Evolutionary conservation across 139 green algal genomes (phyloP).

Genomic region (Micractinium sp.): DNA sequence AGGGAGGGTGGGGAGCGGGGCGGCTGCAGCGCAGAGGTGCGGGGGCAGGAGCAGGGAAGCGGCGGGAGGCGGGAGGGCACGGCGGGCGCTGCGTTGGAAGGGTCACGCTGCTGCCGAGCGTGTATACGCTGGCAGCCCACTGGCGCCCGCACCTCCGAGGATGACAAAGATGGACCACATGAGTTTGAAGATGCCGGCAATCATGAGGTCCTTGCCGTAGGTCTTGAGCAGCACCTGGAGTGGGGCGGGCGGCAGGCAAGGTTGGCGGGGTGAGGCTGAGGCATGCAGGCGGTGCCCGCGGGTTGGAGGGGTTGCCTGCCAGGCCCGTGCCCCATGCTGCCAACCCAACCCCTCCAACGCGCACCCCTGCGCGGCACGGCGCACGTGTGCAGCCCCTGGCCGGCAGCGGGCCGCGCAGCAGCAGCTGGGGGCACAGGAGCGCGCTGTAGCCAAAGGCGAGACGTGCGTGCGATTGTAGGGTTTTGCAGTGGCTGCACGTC

Average conservation of each 20-base stretch:
- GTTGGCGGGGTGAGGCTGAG: neutral
- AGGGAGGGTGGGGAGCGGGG: neutral
- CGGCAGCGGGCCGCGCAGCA: neutral
- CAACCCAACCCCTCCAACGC: neutral
- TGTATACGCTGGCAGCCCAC: too few relatives aligned
- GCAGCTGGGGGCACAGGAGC: too few relatives aligned
- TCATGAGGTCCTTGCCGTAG: conserved; percentile 44
- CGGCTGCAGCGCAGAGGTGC: neutral
- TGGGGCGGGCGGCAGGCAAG: neutral
- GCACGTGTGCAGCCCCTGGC: too few relatives aligned
- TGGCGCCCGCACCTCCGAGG: conserved; percentile 1
- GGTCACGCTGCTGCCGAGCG: too few relatives aligned
- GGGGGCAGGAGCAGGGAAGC: neutral
- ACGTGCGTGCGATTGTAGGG: too few relatives aligned
- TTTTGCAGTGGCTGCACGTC: neutral
- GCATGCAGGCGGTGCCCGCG: neutral
- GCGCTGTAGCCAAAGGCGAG: too few relatives aligned
- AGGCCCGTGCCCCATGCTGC: neutral
- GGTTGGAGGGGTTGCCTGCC: neutral
- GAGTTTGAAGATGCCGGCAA: conserved; percentile 55
- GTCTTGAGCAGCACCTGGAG: conserved; percentile 47
- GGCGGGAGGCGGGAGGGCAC: neutral
- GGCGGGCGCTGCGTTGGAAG: too few relatives aligned
- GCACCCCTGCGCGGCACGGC: neutral
- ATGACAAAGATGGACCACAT: conserved; percentile 46